Evolutionary conservation across 176 grass and related monocot species (phyloP).

Genomic region (Carex kokanica): DNA sequence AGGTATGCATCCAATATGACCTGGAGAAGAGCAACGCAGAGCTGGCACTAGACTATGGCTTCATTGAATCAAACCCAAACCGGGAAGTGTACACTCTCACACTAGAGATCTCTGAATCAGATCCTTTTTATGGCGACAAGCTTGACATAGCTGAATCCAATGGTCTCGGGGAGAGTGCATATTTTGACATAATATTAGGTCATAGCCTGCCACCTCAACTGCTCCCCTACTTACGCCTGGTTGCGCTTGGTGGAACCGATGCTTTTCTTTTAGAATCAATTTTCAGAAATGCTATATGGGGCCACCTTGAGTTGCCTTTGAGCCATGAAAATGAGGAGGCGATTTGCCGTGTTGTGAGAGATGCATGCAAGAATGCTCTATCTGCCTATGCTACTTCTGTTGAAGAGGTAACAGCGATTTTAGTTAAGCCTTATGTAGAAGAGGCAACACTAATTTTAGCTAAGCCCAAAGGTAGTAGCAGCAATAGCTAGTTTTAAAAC

Average conservation of each 20-base stretch:
- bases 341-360: constrained; percentile 66
- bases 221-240: constrained; percentile 71
- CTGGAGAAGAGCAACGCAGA: constrained; percentile 85
- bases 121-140: constrained; percentile 92
- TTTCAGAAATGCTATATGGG: constrained; percentile 86
- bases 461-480: not conserved
- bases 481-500: not conserved
- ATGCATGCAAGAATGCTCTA: constrained; percentile 83
- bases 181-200: constrained; percentile 69
- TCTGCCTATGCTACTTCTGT: constrained; percentile 61
- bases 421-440: not conserved
- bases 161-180: constrained; percentile 68
- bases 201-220: constrained; percentile 62
- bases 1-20: constrained; percentile 91
- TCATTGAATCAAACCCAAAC: constrained; percentile 60
- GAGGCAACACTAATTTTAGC: not conserved
- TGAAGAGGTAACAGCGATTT: constrained; percentile 55
- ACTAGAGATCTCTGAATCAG: constrained; percentile 76
- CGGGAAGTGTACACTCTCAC: constrained; percentile 78
- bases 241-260: constrained; percentile 85
- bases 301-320: constrained; percentile 80
- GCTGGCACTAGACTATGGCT: constrained; percentile 80
- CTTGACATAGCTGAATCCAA: constrained; percentile 86
- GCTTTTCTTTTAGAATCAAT: constrained; percentile 91
- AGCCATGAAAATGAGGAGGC: constrained; percentile 87